These are phyloP conservation scores for Zopfochytrium polystomum DNA, from an alignment of 371 early-diverging fungal species.

Conservation along the genomic window DNA sequence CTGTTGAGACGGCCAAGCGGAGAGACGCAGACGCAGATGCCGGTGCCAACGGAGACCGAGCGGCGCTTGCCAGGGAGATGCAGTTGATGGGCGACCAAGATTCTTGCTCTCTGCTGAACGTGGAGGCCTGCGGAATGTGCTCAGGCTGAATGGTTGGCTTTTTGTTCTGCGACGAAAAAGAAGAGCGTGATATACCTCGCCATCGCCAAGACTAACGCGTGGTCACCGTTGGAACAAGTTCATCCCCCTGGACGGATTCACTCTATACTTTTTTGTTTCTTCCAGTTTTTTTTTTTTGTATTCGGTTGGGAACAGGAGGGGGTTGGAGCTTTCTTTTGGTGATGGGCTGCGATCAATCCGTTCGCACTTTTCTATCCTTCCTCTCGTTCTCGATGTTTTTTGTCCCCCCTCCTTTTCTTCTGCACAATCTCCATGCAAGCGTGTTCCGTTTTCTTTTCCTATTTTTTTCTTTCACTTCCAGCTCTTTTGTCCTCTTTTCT, in stretches of 20 bases:
- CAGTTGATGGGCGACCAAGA: no score
- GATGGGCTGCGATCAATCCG: no score
- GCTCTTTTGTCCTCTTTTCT: no score
- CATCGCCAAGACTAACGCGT: no score
- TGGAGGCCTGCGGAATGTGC: constrained; percentile 90
- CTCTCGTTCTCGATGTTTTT: not conserved
- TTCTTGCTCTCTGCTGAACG: constrained; percentile 87
- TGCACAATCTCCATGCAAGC: no score
- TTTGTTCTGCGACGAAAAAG: not conserved
- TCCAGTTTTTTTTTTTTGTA: not conserved
- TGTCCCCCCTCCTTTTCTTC: no score
- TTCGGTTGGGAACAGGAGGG: no score
- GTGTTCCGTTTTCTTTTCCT: no score
- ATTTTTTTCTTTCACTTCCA: no score
- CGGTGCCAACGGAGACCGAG: constrained; percentile 48
- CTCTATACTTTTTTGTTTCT: not conserved
- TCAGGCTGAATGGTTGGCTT: constrained; percentile 26
- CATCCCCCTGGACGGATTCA: not conserved
- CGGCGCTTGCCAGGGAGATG: constrained; percentile 33
- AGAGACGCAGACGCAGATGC: constrained; percentile 50
- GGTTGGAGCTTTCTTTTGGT: no score
- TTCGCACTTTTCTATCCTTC: not conserved
- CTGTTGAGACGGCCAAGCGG: not conserved
- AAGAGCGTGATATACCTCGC: no score
- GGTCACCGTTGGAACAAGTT: not conserved